A percentile compares a stretch with the other conserved stretches of the same genome.
phyloP scores from a whole-genome alignment of 225 moss, liverwort and hornwort genomes.

The Marchantia paleacea region DNA sequence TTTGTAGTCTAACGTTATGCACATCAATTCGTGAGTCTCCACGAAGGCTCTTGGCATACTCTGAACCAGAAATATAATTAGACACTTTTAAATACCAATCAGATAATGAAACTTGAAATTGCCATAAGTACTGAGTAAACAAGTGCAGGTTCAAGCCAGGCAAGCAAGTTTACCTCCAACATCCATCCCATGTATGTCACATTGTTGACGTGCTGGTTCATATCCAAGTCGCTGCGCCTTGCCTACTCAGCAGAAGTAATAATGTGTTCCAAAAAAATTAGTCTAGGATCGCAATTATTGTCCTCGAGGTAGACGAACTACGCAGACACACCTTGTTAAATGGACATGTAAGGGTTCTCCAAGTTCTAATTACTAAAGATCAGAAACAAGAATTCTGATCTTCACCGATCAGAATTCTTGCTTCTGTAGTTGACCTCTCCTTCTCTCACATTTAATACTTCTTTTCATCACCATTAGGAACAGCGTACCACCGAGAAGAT shows the following conservation, averaged over 20 bases:
- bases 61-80: conserved; percentile 10
- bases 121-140: background rate
- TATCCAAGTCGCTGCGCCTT: conserved; percentile 52
- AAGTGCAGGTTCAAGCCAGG: too few species aligned
- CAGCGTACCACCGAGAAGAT: background rate
- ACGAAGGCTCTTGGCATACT: conserved; percentile 40
- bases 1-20: conserved; percentile 50
- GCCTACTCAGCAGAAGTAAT: conserved; percentile 25
- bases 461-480: background rate
- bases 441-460: too few species aligned
- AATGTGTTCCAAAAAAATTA: too few species aligned
- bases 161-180: conserved; percentile 39
- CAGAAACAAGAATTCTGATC: conserved; percentile 15
- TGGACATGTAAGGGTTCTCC: too few species aligned
- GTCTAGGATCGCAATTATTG: background rate
- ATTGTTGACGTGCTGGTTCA: conserved; percentile 60
- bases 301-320: background rate
- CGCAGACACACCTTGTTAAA: too few species aligned
- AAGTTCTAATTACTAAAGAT: background rate
- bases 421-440: too few species aligned
- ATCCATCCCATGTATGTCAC: conserved; percentile 57
- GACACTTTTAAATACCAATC: background rate
- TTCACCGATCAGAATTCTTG: too few species aligned
- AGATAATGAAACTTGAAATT: conserved; percentile 7
- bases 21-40: conserved; percentile 38